phyloP scores from a whole-genome alignment of 192 early-diverging fungal species.

The Geranomyces michiganensis region DNA sequence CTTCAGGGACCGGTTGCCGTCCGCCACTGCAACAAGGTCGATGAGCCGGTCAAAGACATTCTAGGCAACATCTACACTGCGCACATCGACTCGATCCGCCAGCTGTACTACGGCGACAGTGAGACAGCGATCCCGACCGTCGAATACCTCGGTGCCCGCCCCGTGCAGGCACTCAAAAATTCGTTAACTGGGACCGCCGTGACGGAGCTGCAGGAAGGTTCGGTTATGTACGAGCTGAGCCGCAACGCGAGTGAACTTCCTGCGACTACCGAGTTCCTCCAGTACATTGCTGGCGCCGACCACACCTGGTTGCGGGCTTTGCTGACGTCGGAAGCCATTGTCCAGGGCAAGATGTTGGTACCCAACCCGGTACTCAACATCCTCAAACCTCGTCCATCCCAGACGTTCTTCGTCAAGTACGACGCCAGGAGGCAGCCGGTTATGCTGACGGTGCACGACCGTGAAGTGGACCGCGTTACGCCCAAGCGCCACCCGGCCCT shows the following conservation, averaged over 20 bases:
- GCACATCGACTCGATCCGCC: conserved; percentile 75
- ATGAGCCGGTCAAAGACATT: conserved; percentile 89
- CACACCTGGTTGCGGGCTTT: conserved; percentile 85
- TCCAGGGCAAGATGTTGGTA: conserved; percentile 64
- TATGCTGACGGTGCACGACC: conserved; percentile 51
- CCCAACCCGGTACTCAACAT: conserved; percentile 52
- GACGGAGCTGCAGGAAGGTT: conserved; percentile 42
- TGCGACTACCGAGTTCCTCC: conserved; percentile 63
- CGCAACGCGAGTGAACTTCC: conserved; percentile 60
- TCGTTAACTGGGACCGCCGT: conserved; percentile 49
- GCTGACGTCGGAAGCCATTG: conserved; percentile 73
- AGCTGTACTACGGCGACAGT: conserved; percentile 67
- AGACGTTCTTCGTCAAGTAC: conserved; percentile 51
- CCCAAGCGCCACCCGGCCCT: conserved; percentile 50
- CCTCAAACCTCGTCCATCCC: conserved; percentile 47
- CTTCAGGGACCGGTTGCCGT: conserved; percentile 89
- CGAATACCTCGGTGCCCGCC: conserved; percentile 71
- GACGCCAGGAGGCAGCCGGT: conserved; percentile 43
- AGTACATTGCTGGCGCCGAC: conserved; percentile 71
- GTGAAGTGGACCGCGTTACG: conserved; percentile 36
- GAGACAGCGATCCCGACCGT: conserved; percentile 71
- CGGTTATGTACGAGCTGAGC: conserved; percentile 62
- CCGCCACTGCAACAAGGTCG: conserved; percentile 66
- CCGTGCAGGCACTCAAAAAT: conserved; percentile 36
- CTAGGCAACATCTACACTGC: conserved; percentile 80